These are phyloP conservation scores for Stylosanthes scabra DNA, from an alignment of 331 rosid genomes.

Conservation along the genomic window DNA sequence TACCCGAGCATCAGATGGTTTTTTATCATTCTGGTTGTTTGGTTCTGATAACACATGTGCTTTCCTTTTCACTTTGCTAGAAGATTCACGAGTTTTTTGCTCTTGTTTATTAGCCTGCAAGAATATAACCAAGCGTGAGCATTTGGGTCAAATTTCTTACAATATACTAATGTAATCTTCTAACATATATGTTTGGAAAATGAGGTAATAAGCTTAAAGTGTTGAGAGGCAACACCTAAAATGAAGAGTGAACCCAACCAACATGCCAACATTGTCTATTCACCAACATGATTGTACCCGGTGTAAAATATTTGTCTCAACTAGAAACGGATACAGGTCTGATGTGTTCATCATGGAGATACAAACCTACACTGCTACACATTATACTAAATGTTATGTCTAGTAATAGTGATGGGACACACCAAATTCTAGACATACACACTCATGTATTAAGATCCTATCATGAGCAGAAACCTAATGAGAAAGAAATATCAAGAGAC, in stretches of 20 bases:
- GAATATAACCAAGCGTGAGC: constrained; percentile 22
- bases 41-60: constrained; percentile 38
- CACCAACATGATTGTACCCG: constrained; percentile 3
- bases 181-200: not conserved
- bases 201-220: not conserved
- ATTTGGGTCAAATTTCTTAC: constrained; percentile 16
- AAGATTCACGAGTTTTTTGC: constrained; percentile 45
- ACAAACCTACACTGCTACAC: constrained; percentile 2
- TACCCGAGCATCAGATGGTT: constrained; percentile 56
- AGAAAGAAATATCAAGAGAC: constrained; percentile 12
- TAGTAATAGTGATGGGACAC: not conserved
- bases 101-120: constrained; percentile 49
- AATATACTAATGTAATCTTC: constrained; percentile 16
- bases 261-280: constrained; percentile 11
- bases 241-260: constrained; percentile 10
- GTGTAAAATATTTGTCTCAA: constrained; percentile 1
- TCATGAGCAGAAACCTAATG: constrained; percentile 17
- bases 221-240: constrained; percentile 18
- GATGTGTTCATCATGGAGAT: constrained; percentile 11
- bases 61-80: constrained; percentile 49
- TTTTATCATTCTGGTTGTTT: constrained; percentile 46
- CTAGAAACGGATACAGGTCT: constrained; percentile 3
- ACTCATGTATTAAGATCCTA: not conserved
- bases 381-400: constrained; percentile 3
- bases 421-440: not conserved